These are phyloP conservation scores for Lumnitzera racemosa DNA, from an alignment of 345 rosid genomes.

Conservation along the genomic window DNA sequence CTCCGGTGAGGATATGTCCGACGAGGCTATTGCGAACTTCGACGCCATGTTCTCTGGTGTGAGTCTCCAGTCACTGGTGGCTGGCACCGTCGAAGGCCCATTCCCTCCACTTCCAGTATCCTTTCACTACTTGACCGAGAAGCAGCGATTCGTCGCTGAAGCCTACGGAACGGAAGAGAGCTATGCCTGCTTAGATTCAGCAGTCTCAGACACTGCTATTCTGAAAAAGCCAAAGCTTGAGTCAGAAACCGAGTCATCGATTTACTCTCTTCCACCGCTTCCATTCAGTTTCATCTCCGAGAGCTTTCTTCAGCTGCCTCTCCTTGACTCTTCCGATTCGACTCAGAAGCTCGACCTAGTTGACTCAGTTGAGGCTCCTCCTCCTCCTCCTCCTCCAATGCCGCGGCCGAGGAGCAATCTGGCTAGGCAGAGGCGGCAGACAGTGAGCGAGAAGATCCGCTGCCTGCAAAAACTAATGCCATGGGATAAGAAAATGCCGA, in stretches of 20 bases:
- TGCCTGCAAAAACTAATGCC: slow-evolving; percentile 56
- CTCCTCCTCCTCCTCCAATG: background rate
- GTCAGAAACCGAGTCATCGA: background rate
- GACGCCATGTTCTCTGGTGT: slow-evolving; percentile 14
- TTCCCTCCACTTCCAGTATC: slow-evolving; percentile 5
- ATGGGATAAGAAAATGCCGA: slow-evolving; percentile 45
- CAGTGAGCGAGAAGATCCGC: slow-evolving; percentile 38
- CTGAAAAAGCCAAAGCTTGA: slow-evolving; percentile 11
- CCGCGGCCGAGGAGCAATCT: background rate
- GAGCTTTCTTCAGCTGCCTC: background rate
- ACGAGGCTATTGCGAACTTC: slow-evolving; percentile 3
- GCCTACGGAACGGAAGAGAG: background rate
- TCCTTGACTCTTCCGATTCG: background rate
- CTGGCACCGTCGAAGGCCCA: background rate
- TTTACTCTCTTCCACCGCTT: background rate
- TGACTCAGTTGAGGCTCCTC: slow-evolving; percentile 2
- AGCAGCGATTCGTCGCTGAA: background rate
- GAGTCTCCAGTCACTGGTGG: slow-evolving; percentile 13
- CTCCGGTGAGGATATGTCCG: background rate
- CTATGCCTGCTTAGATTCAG: background rate
- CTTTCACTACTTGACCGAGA: background rate
- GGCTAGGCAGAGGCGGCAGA: slow-evolving; percentile 16
- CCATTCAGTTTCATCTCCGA: background rate
- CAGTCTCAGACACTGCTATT: no score
- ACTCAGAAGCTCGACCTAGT: slow-evolving; percentile 1